Base-by-base conservation (phyloP, 2,329 filamentous ascomycete species). In the Trichoderma asperellum region DNA sequence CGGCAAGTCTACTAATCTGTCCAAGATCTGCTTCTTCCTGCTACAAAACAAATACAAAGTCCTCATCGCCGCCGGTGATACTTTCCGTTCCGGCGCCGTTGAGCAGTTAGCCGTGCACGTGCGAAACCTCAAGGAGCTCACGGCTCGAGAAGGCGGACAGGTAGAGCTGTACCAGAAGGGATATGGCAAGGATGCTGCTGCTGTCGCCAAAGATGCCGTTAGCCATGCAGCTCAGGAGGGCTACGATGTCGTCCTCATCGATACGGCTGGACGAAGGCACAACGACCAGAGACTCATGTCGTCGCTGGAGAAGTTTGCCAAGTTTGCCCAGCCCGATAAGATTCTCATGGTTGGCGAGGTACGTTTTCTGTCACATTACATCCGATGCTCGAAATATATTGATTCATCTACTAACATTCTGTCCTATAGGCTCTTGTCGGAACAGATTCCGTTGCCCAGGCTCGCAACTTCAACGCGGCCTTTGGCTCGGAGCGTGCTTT, bases 201-300 rank as follows among this genome's bases (percentile, higher is more conserved):
- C 94, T 49, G 95, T 99, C 57, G 96, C 96, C 55, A 94, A 95
- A 78, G 96, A 98, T 75, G 95, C 96, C 0, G 94, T 99, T n/a
- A 79, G 85, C 2, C 91, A 92, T 76, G 96, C 93, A 3, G 85
- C 89, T 0, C 87, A 90, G 65, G 86, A 93, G 74, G 87, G 87
- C 52, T 98, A 91, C 77, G 94, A 98, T 76, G 96, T 99, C 12
- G 96, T 99, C 0, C 87, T 99, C 69, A 97, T 99, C 75, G 96
- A 99, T 79, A 99, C 96, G 0, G 96, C 96, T 0, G 96, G 96
- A 5, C 90, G 96, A 27, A 88, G 96, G 59, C 96, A 99, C 82
- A 99, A 99, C 76, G 96, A 99, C 80, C 89, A 94, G 79, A 89
- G 96, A 8, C 88, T 99, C 71, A 99, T 99, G 96, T 96, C 92